These are phyloP conservation scores for Aphanoascus verrucosus DNA, from an alignment of 2,329 filamentous ascomycete genomes.

Conservation along the genomic window DNA sequence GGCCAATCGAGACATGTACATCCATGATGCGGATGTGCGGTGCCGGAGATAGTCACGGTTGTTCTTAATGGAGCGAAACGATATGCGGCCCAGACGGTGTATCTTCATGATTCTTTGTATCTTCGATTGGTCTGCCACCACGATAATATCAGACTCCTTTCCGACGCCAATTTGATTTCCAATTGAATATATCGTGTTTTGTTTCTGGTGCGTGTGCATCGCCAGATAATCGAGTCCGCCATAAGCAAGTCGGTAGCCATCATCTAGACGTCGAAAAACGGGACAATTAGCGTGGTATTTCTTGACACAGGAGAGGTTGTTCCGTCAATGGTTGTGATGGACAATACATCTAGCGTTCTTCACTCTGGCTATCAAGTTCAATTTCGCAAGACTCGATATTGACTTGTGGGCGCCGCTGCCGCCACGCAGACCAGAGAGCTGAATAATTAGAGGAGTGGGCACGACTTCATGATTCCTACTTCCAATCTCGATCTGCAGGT, in stretches of 20 bases:
- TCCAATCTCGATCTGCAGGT: slow-evolving; percentile 68
- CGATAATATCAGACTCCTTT: slow-evolving; percentile 94
- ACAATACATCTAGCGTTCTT: slow-evolving; percentile 75
- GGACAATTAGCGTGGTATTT: not conserved
- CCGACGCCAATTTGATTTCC: slow-evolving; percentile 91
- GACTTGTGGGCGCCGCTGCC: slow-evolving; percentile 69
- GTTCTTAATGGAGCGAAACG: slow-evolving; percentile 89
- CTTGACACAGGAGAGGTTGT: not conserved
- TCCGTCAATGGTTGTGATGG: not conserved
- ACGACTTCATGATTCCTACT: slow-evolving; percentile 97
- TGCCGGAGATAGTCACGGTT: slow-evolving; percentile 93
- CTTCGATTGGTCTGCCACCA: slow-evolving; percentile 72
- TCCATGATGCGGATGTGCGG: slow-evolving; percentile 74
- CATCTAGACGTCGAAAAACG: slow-evolving; percentile 43
- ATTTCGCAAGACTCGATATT: slow-evolving; percentile 86
- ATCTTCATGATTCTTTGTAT: slow-evolving; percentile 83
- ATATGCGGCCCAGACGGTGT: slow-evolving; percentile 87
- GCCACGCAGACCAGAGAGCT: slow-evolving; percentile 69
- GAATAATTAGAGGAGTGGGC: slow-evolving; percentile 76
- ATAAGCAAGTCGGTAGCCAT: slow-evolving; percentile 93
- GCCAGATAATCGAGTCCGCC: slow-evolving; percentile 97
- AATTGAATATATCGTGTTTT: slow-evolving; percentile 75
- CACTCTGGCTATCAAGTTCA: slow-evolving; percentile 77
- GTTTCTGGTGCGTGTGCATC: slow-evolving; percentile 74
- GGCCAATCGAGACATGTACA: slow-evolving; percentile 90